Evolutionary conservation across 495 filamentous ascomycete genomes (phyloP), one percentile per base, ranked within the genome.

Genomic region (Neurospora pannonica): DNA sequence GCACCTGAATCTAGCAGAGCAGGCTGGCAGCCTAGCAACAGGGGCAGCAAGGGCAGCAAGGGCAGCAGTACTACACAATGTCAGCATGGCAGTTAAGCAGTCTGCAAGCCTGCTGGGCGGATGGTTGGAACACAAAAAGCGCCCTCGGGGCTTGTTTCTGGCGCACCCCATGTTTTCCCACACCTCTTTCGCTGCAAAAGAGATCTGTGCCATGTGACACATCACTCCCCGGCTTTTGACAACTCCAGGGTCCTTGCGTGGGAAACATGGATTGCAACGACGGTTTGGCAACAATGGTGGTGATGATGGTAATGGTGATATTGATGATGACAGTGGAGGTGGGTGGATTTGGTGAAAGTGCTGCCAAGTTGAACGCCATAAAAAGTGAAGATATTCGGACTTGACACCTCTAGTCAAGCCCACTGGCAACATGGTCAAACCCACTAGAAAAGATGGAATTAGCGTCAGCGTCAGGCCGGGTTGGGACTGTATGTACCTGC

Each of bases 181-280:
- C 78, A 78, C 78, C 75, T 71, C 74, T 76, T 67, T 74, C 38
- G 31, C 67, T 73, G 74, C 71, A 67, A 67, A 67, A 34, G 71
- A 82, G 80, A 81, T 81, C 80, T 82, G 81, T 82, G 79, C 75
- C 72, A 82, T 76, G 81, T 82, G 81, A 81, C 80, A 81, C 79
- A 76, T 81, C 81, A 80, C 79, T 74, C 76, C 75, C 74, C 79
- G 76, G 72, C 76, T 79, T 78, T 75, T 69, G 71, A 71, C 70
- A 73, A 76, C 71, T 42, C 70, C 74, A 75, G 75, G 77, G 75
- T 60, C 75, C 43, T 46, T 76, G 71, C 54, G 54, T 67, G 54
- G 54, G 15, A 31, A 36, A 67, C 54, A 34, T 67, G 54, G 54
- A 67, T 36, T 34, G 28, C 11, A 36, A 67, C 28, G 54, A 36